phyloP scores from a whole-genome alignment of 495 filamentous ascomycete genomes.

The Podospora comata region DNA sequence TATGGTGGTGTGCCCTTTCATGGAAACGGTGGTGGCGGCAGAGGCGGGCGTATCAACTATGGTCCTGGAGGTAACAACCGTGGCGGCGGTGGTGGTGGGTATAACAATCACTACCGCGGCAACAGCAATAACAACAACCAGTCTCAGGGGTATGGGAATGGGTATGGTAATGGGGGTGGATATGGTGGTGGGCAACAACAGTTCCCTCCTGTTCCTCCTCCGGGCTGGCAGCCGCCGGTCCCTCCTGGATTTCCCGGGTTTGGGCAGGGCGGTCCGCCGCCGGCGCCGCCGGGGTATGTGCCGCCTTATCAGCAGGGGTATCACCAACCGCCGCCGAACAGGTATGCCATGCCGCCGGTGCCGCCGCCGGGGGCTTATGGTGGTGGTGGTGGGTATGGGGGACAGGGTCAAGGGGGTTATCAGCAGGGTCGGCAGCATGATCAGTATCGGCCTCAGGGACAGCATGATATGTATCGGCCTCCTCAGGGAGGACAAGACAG shows the following conservation, averaged over 20 bases:
- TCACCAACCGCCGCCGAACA: slow-evolving; percentile 9
- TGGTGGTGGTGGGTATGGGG: slow-evolving; percentile 20
- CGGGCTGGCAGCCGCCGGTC: slow-evolving; percentile 13
- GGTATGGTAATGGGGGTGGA: slow-evolving; percentile 17
- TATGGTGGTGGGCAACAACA: slow-evolving; percentile 12
- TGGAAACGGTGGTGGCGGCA: slow-evolving; percentile 26
- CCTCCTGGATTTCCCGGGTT: slow-evolving; percentile 21
- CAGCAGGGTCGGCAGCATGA: slow-evolving; percentile 17
- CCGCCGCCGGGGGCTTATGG: slow-evolving; percentile 13
- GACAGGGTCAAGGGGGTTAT: slow-evolving; percentile 24
- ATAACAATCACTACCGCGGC: not conserved
- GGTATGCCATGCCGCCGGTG: slow-evolving; percentile 14
- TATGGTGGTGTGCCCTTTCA: slow-evolving; percentile 43
- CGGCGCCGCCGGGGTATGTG: slow-evolving; percentile 12
- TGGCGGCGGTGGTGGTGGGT: slow-evolving; percentile 6
- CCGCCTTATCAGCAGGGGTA: slow-evolving; percentile 6
- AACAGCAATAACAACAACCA: slow-evolving; percentile 12
- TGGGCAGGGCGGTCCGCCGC: slow-evolving; percentile 14
- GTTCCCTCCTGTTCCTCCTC: slow-evolving; percentile 16
- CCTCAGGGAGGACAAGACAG: slow-evolving; percentile 10
- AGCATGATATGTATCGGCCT: slow-evolving; percentile 3
- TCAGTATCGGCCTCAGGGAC: slow-evolving; percentile 12
- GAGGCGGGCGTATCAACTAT: slow-evolving; percentile 42
- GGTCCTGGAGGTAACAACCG: slow-evolving; percentile 31
- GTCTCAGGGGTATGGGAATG: slow-evolving; percentile 22